Conservation (phyloP, 805 yeast genomes). For the Metschnikowia similis region DNA sequence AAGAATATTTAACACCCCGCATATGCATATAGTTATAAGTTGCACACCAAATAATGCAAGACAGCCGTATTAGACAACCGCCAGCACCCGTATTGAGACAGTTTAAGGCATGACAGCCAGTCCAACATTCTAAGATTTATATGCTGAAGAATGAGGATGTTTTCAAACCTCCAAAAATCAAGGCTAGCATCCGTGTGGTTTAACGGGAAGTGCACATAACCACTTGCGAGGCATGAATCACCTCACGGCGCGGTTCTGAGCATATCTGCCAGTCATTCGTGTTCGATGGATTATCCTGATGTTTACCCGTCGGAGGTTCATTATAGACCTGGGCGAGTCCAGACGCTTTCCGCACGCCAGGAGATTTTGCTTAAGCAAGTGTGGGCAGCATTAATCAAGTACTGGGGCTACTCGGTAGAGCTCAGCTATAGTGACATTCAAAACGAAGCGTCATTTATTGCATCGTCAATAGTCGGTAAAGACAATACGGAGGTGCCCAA, state of each 20-base stretch:
- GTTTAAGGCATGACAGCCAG: too few species aligned
- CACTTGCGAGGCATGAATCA: not conserved
- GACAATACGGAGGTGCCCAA: slow-evolving; percentile 16
- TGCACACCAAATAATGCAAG: too few species aligned
- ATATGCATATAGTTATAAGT: too few species aligned
- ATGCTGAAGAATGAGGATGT: too few species aligned
- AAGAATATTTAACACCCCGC: too few species aligned
- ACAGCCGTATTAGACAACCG: too few species aligned
- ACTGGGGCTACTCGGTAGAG: slow-evolving; percentile 45
- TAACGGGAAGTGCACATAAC: not conserved
- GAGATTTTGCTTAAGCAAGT: slow-evolving; percentile 17
- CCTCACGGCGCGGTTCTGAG: not conserved
- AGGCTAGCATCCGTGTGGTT: too few species aligned
- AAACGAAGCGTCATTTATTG: slow-evolving; percentile 28
- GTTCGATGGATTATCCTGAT: slow-evolving; percentile 6
- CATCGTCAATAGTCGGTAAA: slow-evolving; percentile 22
- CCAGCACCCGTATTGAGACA: too few species aligned
- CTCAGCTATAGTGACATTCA: slow-evolving; percentile 26
- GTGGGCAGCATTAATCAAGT: slow-evolving; percentile 16
- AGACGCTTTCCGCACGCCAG: slow-evolving; percentile 25
- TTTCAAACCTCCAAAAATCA: too few species aligned
- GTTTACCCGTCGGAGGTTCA: slow-evolving; percentile 20
- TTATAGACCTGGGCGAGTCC: slow-evolving; percentile 37
- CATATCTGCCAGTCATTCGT: not conserved
- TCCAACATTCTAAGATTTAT: too few species aligned